Conservation (phyloP, 2,329 filamentous ascomycete genomes). For the Aspergillus melleus region DNA sequence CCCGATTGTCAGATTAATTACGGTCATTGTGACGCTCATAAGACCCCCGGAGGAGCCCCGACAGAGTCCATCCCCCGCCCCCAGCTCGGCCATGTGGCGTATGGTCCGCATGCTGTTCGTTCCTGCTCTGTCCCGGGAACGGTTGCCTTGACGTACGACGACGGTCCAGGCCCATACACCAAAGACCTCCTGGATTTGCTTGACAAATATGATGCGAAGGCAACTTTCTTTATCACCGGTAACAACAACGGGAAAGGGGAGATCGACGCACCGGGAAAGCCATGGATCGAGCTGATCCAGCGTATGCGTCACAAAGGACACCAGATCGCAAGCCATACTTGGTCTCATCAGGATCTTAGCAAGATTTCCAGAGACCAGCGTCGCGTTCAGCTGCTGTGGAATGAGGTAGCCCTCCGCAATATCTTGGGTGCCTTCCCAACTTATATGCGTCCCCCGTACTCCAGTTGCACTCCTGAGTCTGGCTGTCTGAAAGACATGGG, state of each 20-base stretch:
- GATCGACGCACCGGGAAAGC: conserved; percentile 40
- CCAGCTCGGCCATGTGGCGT: conserved; percentile 37
- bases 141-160: conserved; percentile 67
- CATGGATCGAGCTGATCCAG: conserved; percentile 40
- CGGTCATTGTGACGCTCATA: conserved; percentile 40
- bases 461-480: conserved; percentile 37
- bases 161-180: conserved; percentile 65
- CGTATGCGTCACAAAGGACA: conserved; percentile 49
- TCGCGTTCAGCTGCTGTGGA: conserved; percentile 45
- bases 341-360: conserved; percentile 51
- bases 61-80: conserved; percentile 37
- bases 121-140: conserved; percentile 53
- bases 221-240: conserved; percentile 66
- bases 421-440: conserved; percentile 53
- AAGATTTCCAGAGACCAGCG: conserved; percentile 39
- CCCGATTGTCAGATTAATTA: conserved; percentile 43
- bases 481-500: conserved; percentile 46
- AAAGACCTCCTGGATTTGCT: conserved; percentile 62
- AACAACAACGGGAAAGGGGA: conserved; percentile 48
- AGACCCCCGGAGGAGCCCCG: conserved; percentile 34
- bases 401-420: conserved; percentile 49
- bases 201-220: conserved; percentile 59
- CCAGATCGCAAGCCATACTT: conserved; percentile 55
- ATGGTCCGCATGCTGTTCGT: conserved; percentile 36
- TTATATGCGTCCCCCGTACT: conserved; percentile 56